Evolutionary conservation across 495 filamentous ascomycete genomes (phyloP), one percentile per base, ranked within the genome.

Genomic region (Cenococcum geophilum): DNA sequence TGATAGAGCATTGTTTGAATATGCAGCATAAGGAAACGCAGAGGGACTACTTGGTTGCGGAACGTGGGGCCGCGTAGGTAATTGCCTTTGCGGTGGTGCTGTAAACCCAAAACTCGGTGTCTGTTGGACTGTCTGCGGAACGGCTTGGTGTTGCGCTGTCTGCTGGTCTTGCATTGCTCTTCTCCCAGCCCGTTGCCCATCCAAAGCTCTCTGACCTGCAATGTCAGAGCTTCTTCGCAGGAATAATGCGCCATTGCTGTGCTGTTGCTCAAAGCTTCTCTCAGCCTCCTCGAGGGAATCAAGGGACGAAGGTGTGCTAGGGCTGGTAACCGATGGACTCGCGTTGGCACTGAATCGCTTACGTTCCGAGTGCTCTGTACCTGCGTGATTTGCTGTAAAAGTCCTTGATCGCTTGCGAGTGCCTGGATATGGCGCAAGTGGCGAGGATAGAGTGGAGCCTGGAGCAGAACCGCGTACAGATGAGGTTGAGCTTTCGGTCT

Each of bases 291-390:
- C 40, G 12, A 45, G 40, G 11, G 40, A 45, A 45, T 45, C 40
- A 18, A 45, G 40, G 10, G 58, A 53, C 9, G 20, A 20, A 35
- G 59, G 54, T 8, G 55, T 62, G 9, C 54, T 52, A 22, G 59
- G 58, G 20, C 49, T 52, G 5, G 59, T 61, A 11, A 37, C 11
- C 14, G 42, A 23, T 12, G 64, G 64, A 25, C 64, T 62, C 8
- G 57, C 22, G 34, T 61, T 65, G 20, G 32, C 1, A 47, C 63
- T 65, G 21, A 48, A 5, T 21, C 63, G 63, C 53, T 65, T 65
- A 21, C 58, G 37, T 16, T 53, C 58, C 9, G 52, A 65, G 12
- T 48, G 61, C 54, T 27, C n/a, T 25, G 20, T 45, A 35, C 42
- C 63, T 59, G 21, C 62, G 56, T 50, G 40, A 23, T 52, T 25